Base-by-base conservation (phyloP, 1,284 basidiomycete species). In the Porogramme epimiltina region DNA sequence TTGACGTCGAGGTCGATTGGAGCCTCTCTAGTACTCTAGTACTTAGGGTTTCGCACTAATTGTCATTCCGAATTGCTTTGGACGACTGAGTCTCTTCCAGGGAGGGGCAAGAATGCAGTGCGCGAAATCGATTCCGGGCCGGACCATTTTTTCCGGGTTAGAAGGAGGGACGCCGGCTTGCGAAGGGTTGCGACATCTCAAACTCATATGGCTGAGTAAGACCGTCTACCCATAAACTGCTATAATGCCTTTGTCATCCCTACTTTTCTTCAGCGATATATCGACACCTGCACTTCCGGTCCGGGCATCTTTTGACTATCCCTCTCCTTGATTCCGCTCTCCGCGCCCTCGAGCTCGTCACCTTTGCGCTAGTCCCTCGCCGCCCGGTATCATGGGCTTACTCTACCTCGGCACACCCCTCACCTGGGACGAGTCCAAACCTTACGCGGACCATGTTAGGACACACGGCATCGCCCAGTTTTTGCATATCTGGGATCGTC, bases 401-500 rank as follows among this genome's bases (percentile, higher is more conserved):
- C 76, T 99, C 55, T 92, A 88, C 56, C 87, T 98, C 51, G 97
- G 97, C 55, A 99, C 95, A 3, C 95, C 97, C 23, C 84, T 99
- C 56, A 74, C 82, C 45, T 99, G 97, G 97, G 82, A 89, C 50
- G 89, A 98, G 63, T 89, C 94, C 42, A 91, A 90, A 73, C 81
- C 86, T 55, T 81, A 93, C 64, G 91, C 93, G 13, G 86, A 95
- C 65, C 93, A 98, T 75, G 93, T 99, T 61, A 82, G 95, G 56
- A 73, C 80, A 49, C 95, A 99, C 70, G 97, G 97, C 36, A 94
- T 99, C 66, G 87, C 91, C 19, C 97, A 99, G 74, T 97, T 99
- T 68, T 73, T 99, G 46, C 81, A 94, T 63, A 93, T 89, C 38
- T 99, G 94, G 93, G 84, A 94, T 66, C 82, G 85, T 54, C 80